Percentiles rank a stretch among this genome's conserved stretches.
Evolutionary conservation across 257 asterid genomes (phyloP).

Genomic region (Eucommia ulmoides): DNA sequence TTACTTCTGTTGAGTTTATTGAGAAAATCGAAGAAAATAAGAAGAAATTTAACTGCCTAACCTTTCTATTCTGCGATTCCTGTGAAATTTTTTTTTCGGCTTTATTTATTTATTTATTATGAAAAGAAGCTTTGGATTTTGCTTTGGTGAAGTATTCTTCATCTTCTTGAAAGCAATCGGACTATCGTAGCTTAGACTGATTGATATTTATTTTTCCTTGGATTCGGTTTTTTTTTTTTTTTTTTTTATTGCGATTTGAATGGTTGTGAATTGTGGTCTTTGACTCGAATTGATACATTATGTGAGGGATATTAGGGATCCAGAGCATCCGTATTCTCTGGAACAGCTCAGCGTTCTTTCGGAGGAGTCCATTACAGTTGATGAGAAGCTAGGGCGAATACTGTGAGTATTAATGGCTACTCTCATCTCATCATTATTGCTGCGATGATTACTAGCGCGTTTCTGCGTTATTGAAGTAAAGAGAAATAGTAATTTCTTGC

Average conservation of each 20-base stretch:
- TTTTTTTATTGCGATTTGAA: too few relatives aligned
- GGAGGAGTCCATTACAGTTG: conserved; percentile 76
- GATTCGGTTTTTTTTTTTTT: too few relatives aligned
- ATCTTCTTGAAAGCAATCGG: too few relatives aligned
- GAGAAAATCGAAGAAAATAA: not conserved
- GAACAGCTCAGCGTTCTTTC: conserved; percentile 94
- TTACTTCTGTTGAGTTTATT: not conserved
- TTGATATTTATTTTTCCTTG: too few relatives aligned
- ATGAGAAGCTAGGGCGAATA: conserved; percentile 73
- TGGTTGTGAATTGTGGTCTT: conserved; percentile 26
- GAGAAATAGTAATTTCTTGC: not conserved
- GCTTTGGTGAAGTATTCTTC: too few relatives aligned
- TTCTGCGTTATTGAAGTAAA: too few relatives aligned
- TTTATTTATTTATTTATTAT: not conserved
- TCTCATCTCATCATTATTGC: not conserved
- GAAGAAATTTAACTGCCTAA: not conserved
- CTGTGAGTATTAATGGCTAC: conserved; percentile 46
- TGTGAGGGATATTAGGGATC: conserved; percentile 89
- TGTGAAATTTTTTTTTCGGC: not conserved
- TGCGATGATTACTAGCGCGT: not conserved
- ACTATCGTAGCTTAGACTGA: too few relatives aligned
- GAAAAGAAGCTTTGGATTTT: not conserved
- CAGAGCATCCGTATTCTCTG: conserved; percentile 87
- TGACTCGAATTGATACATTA: conserved; percentile 45
- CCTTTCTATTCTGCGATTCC: not conserved